Conservation (phyloP, 1,139 yeast species). For the Pichia sp. region DNA sequence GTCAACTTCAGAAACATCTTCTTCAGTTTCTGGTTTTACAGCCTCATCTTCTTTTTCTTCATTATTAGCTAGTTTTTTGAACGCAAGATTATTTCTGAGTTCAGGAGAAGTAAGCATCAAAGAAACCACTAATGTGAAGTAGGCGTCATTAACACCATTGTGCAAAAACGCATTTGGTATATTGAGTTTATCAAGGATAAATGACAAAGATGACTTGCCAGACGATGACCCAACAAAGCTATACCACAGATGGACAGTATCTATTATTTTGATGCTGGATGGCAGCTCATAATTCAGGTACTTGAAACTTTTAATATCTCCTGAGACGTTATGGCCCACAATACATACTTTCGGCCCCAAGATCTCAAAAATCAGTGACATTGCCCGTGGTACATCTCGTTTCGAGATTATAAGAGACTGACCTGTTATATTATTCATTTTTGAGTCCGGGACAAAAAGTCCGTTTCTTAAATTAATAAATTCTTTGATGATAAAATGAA, state of each 20-base stretch:
- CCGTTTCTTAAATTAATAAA: conserved; percentile 46
- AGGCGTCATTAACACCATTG: conserved; percentile 84
- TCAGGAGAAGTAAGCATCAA: conserved; percentile 26
- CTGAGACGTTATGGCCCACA: conserved; percentile 67
- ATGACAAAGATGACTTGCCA: conserved; percentile 46
- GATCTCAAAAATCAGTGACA: conserved; percentile 41
- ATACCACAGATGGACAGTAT: conserved; percentile 50
- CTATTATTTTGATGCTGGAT: conserved; percentile 33
- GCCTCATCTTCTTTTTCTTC: neutral
- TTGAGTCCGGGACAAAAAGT: conserved; percentile 58
- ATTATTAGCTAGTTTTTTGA: conserved; percentile 3
- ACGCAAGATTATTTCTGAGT: conserved; percentile 20
- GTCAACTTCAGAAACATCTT: neutral
- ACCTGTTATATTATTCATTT: conserved; percentile 53
- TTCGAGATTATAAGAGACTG: conserved; percentile 42
- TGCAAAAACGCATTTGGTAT: conserved; percentile 65
- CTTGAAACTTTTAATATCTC: conserved; percentile 55
- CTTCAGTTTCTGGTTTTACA: neutral
- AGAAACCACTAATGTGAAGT: conserved; percentile 47
- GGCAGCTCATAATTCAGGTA: conserved; percentile 48
- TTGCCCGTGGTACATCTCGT: conserved; percentile 36
- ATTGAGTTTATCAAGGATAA: conserved; percentile 45
- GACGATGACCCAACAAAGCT: conserved; percentile 35
- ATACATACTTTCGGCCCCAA: conserved; percentile 36
- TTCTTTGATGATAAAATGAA: conserved; percentile 59